phyloP scores from a whole-genome alignment of 805 yeast genomes.

The Wilhelminamyces savonicus region DNA sequence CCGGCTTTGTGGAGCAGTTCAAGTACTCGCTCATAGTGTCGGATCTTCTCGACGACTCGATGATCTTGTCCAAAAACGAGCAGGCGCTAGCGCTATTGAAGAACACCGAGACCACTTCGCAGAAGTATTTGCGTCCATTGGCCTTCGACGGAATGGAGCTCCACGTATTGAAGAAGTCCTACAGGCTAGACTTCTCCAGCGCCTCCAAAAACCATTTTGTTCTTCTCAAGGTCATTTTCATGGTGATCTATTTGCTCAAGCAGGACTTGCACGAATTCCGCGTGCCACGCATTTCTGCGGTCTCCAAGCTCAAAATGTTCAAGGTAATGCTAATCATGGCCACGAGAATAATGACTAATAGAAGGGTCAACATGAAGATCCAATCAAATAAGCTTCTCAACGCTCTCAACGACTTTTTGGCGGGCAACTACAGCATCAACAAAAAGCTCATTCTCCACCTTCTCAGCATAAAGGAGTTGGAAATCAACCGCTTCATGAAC shows the following conservation, averaged over 20 bases:
- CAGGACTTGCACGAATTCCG: slow-evolving; percentile 4
- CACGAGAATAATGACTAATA: slow-evolving; percentile 17
- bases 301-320: slow-evolving; percentile 20
- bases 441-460: slow-evolving; percentile 28
- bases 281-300: too few species aligned
- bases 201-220: slow-evolving; percentile 4
- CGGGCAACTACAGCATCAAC: slow-evolving; percentile 29
- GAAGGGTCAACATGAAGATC: slow-evolving; percentile 16
- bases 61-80: slow-evolving; percentile 38
- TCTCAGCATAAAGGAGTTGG: slow-evolving; percentile 23
- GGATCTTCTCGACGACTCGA: slow-evolving; percentile 32
- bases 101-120: slow-evolving; percentile 1
- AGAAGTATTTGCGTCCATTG: slow-evolving; percentile 2
- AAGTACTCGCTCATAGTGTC: slow-evolving; percentile 34
- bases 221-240: slow-evolving; percentile 13
- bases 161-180: slow-evolving; percentile 8
- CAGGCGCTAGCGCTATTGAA: slow-evolving; percentile 19
- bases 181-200: slow-evolving; percentile 9
- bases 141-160: slow-evolving; percentile 18
- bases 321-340: slow-evolving; percentile 23
- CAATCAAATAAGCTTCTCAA: slow-evolving; percentile 16
- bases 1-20: slow-evolving; percentile 33
- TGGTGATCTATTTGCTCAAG: slow-evolving; percentile 24
- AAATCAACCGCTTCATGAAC: slow-evolving; percentile 1
- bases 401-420: slow-evolving; percentile 22